phyloP scores from a whole-genome alignment of 495 filamentous ascomycete genomes.

The Ascodesmis nigricans region DNA sequence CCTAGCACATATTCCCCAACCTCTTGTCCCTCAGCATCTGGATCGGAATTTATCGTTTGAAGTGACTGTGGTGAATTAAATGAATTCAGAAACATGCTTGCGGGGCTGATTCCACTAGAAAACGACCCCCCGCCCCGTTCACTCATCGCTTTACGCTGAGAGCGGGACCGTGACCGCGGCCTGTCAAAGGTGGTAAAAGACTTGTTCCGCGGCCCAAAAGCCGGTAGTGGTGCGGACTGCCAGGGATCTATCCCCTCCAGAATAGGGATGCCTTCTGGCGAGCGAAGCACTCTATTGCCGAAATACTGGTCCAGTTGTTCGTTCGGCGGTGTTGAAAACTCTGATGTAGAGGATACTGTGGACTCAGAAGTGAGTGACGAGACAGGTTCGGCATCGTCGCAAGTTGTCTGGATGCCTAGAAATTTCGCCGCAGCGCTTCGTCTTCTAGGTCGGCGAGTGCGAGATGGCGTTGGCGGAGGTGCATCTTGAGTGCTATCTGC shows the following conservation, averaged over 20 bases:
- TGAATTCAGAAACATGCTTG: slow-evolving; percentile 2
- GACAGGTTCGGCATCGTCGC: too few species aligned
- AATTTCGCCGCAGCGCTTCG: slow-evolving; percentile 23
- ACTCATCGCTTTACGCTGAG: not conserved
- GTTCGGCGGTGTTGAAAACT: too few species aligned
- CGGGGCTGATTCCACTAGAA: slow-evolving; percentile 3
- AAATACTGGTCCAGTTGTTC: slow-evolving; percentile 26
- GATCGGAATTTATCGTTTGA: slow-evolving; percentile 32
- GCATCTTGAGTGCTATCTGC: not conserved
- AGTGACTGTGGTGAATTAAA: not conserved
- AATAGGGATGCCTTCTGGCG: not conserved
- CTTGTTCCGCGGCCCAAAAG: slow-evolving; percentile 12
- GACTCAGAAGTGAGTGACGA: too few species aligned
- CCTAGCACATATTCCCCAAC: slow-evolving; percentile 53
- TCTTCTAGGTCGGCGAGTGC: not conserved
- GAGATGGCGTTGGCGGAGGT: not conserved
- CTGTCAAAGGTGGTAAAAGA: slow-evolving; percentile 10
- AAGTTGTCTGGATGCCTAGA: slow-evolving; percentile 27
- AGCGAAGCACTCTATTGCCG: slow-evolving; percentile 17
- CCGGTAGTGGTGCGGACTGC: not conserved
- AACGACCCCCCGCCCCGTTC: slow-evolving; percentile 1
- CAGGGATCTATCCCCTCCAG: not conserved
- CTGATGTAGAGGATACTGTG: slow-evolving; percentile 32
- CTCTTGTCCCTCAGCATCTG: slow-evolving; percentile 53
- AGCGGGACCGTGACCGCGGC: slow-evolving; percentile 8